These are phyloP conservation scores for Globisporangium barbulae DNA, from an alignment of 352 stramenopile genomes.

Conservation along the genomic window DNA sequence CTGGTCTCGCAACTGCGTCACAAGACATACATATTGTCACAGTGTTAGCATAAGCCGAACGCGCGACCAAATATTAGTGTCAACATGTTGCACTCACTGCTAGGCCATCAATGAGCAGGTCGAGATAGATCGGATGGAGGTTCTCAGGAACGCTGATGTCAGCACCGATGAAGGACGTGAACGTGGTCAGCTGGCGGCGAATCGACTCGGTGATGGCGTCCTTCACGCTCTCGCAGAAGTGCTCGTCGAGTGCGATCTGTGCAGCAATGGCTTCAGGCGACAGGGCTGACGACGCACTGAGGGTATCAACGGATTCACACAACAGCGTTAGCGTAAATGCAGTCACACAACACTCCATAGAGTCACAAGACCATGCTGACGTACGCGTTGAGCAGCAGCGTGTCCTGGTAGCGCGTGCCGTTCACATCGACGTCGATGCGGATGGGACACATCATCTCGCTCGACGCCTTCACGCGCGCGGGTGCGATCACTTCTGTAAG, in stretches of 20 bases:
- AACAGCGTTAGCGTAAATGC: background rate
- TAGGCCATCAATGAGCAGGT: conserved; percentile 64
- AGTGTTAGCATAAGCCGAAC: background rate
- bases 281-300: conserved; percentile 23
- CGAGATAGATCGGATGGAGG: conserved; percentile 65
- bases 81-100: conserved; percentile 27
- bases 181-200: conserved; percentile 62
- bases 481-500: conserved; percentile 17
- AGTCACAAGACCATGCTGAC: conserved; percentile 5
- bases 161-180: conserved; percentile 39
- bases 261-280: conserved; percentile 55
- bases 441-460: conserved; percentile 65
- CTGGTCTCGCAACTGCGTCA: conserved; percentile 59
- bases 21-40: background rate
- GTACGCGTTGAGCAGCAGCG: conserved; percentile 64
- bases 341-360: background rate
- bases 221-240: conserved; percentile 42
- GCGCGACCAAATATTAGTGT: conserved; percentile 1
- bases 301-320: background rate
- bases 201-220: conserved; percentile 71
- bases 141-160: conserved; percentile 19
- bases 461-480: conserved; percentile 11
- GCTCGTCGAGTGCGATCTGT: conserved; percentile 62
- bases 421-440: conserved; percentile 77
- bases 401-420: conserved; percentile 74